Base-by-base conservation (phyloP, 2,329 filamentous ascomycete species). In the Pyrenophora graminea region DNA sequence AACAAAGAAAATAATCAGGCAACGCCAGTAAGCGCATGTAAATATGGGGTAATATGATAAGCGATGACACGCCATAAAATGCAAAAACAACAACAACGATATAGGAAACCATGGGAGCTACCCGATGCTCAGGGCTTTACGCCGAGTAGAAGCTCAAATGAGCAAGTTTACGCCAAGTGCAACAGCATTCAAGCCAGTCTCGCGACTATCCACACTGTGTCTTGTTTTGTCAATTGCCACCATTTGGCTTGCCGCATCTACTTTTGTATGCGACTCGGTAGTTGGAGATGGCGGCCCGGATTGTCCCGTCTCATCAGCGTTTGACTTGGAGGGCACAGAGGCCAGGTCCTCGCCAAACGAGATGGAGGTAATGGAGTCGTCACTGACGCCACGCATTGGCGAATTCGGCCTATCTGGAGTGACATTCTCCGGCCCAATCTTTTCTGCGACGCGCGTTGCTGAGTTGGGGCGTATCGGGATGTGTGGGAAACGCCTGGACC, bases 301-400 rank as follows among this genome's bases (percentile, higher is more conserved):
- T 9, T 54, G 52, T n/a, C 56, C 53, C 6, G 43, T 46, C 13
- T 50, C 50, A 19, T 63, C 64, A 6, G 60, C 61, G 15, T 58
- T 53, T 25, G 60, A 56, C 43, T 65, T 63, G 15, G 66, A 66
- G 15, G 58, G 61, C 1, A 63, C 58, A 19, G 64, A 58, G 8
- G 59, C 57, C 18, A 73, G 48, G 33, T 71, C 68, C 42, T 71
- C 67, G 21, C 65, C 69, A 30, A 73, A 72, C 4, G 62, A 53
- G 25, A 73, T 63, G 10, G 68, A 71, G 1, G 62, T 55, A 18
- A 73, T 63, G 3, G 68, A 71, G 41, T 69, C 60, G 39, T 71
- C 65, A 49, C 63, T 73, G 17, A 62, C 45, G 18, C 55, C 63
- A 9, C 70, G 65, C 4, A 63, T 39, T 21, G 69, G 70, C 6